A percentile compares a stretch with the other conserved stretches of the same genome.
Conservation (phyloP, 2,329 filamentous ascomycete species). For the Penicillium sp. region DNA sequence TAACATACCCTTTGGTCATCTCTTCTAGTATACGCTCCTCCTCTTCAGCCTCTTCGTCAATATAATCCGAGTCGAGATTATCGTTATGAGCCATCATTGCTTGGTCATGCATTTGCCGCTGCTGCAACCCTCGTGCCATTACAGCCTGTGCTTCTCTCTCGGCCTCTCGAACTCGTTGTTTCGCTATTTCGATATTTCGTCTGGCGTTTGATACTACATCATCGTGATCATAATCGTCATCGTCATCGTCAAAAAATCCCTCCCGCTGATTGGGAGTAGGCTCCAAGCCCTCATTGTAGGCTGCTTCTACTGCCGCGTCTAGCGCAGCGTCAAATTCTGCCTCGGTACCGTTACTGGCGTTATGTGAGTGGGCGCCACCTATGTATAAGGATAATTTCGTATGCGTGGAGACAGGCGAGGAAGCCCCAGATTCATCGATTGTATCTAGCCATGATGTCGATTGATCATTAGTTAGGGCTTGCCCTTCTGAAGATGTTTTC, state of each 20-base stretch:
- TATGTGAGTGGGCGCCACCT: conserved; percentile 53
- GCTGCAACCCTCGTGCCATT: conserved; percentile 58
- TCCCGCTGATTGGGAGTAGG: conserved; percentile 47
- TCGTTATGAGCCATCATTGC: conserved; percentile 18
- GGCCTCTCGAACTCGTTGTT: conserved; percentile 69
- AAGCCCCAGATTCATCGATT: conserved; percentile 83
- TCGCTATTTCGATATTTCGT: conserved; percentile 68
- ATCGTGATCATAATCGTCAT: conserved; percentile 17
- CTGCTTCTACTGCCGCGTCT: conserved; percentile 92
- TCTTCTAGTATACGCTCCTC: conserved; percentile 76
- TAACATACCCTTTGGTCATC: conserved; percentile 76
- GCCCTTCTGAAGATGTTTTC: conserved; percentile 1
- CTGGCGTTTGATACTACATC: conserved; percentile 49
- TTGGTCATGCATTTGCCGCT: conserved; percentile 41
- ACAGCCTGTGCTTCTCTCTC: conserved; percentile 65
- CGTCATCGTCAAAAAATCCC: conserved; percentile 19
- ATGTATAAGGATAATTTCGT: conserved; percentile 69
- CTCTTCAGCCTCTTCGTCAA: conserved; percentile 66
- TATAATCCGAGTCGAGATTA: conserved; percentile 41
- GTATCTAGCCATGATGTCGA: conserved; percentile 92
- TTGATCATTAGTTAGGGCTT: conserved; percentile 60
- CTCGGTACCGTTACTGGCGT: conserved; percentile 68
- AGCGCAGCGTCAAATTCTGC: conserved; percentile 91
- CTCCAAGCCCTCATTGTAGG: conserved; percentile 88
- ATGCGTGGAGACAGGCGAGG: conserved; percentile 72